Percentiles rank a stretch among this genome's conserved stretches.
These are phyloP conservation scores for Phytophthora rubi DNA, from an alignment of 352 stramenopile species.

Conservation along the genomic window DNA sequence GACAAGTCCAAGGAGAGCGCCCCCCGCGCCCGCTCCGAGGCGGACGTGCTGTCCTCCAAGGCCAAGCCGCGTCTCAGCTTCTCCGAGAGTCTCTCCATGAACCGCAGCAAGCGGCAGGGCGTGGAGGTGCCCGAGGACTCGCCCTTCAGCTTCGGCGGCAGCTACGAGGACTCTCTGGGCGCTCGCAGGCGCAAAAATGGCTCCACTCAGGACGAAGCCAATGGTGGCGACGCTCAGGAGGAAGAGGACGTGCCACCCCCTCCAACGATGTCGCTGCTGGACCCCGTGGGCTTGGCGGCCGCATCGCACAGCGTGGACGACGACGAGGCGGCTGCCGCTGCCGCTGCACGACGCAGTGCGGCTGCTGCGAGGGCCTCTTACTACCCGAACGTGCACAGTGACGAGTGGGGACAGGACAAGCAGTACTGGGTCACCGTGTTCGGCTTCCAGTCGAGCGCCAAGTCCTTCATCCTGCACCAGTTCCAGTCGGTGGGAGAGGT, in stretches of 20 bases:
- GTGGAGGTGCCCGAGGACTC: constrained; percentile 59
- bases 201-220: constrained; percentile 16
- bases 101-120: constrained; percentile 45
- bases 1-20: constrained; percentile 64
- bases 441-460: constrained; percentile 70
- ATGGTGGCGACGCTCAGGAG: constrained; percentile 41
- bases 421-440: constrained; percentile 89
- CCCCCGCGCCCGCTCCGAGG: constrained; percentile 35
- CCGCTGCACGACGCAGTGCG: constrained; percentile 28
- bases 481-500: constrained; percentile 83
- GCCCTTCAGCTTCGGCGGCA: constrained; percentile 61
- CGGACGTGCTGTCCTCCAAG: constrained; percentile 36
- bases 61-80: constrained; percentile 60
- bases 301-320: constrained; percentile 36
- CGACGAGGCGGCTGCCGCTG: constrained; percentile 30
- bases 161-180: constrained; percentile 53
- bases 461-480: constrained; percentile 72
- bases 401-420: constrained; percentile 81
- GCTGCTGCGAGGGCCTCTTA: constrained; percentile 35
- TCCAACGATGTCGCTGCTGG: constrained; percentile 65
- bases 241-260: constrained; percentile 66
- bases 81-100: constrained; percentile 76
- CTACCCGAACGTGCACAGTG: constrained; percentile 61
- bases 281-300: constrained; percentile 49
- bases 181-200: constrained; percentile 58